Evolutionary conservation across 1,139 yeast genomes (phyloP), one percentile per base, ranked within the genome.

Genomic region (Magnusiomyces tetraspermus): DNA sequence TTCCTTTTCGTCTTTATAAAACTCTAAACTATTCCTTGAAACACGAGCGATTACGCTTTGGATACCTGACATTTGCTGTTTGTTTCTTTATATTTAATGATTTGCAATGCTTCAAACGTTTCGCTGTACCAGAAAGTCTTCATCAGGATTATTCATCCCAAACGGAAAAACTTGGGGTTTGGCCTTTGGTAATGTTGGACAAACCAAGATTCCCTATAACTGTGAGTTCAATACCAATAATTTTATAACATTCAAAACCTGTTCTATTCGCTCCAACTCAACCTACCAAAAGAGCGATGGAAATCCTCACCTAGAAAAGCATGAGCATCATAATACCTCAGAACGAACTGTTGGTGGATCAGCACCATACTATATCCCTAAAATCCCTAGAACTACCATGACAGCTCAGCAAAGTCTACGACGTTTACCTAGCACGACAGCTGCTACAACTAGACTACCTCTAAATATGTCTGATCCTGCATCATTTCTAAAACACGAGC

Each of bases 371-470:
- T 41, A 49, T 24, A 31, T 24, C 2, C 43, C 48, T 11, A 51
- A 46, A 21, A 26, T 51, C 5, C 48, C 53, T 15, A 28, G 49
- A 13, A 36, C 50, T 3, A 41, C 49, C 2, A 46, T 47, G 48
- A 42, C 51, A 8, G 53, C 38, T 11, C 53, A 47, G 31, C 46
- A 40, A 19, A 44, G 43, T 31, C 44, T 47, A 4, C 42, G 53
- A 24, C 5, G 47, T 11, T 43, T 51, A 15, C 50, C 50, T 19
- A 23, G 50, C 3, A 28, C 40, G 6, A 19, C 22, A 5, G 23
- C 48, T 3, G 17, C 41, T 22, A 31, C 23, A 22, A 13, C 22
- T 17, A 23, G 22, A 31, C 21, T 19, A 21, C 21, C 3, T 26
- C 36, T n/a, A 15, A n/a, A 28, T 22, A 36, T 11, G 2, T 17